Evolutionary conservation across 2,329 filamentous ascomycete genomes (phyloP).

Genomic region (Herpotrichia juniperi): DNA sequence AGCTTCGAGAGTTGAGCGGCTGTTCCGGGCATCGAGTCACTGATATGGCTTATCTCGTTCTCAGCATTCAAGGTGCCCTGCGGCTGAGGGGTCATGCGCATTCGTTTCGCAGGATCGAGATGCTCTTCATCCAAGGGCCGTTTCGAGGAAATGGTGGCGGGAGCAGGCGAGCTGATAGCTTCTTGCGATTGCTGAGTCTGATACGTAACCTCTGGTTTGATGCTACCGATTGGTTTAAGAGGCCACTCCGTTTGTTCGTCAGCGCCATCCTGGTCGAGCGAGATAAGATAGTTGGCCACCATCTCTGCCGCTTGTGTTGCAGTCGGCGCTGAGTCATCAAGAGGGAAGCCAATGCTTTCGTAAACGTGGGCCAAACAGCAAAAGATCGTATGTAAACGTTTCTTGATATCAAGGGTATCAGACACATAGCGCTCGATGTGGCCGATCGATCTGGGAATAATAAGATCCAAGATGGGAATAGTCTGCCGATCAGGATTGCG

Average conservation of each 20-base stretch:
- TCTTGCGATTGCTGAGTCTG: conserved; percentile 31
- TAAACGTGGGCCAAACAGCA: conserved; percentile 42
- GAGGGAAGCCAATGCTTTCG: conserved; percentile 36
- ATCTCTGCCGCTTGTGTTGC: conserved; percentile 29
- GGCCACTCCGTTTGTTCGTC: conserved; percentile 28
- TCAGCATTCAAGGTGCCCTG: conserved; percentile 10
- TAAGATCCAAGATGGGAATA: conserved; percentile 45
- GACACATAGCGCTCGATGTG: conserved; percentile 51
- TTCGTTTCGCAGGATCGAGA: conserved; percentile 37
- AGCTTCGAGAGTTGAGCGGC: conserved; percentile 14
- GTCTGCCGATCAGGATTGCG: conserved; percentile 18
- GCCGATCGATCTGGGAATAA: conserved; percentile 50
- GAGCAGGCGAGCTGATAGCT: conserved; percentile 20
- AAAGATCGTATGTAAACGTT: conserved; percentile 44
- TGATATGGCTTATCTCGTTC: conserved; percentile 47
- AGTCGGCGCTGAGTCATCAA: conserved; percentile 31
- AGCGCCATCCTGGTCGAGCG: conserved; percentile 9
- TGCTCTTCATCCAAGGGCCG: conserved; percentile 34
- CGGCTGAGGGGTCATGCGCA: conserved; percentile 41
- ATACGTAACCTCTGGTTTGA: conserved; percentile 36
- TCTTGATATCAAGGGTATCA: conserved; percentile 15
- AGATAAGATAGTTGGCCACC: conserved; percentile 31
- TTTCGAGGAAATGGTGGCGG: conserved; percentile 23
- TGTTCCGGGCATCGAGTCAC: conserved; percentile 48
- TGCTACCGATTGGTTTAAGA: conserved; percentile 36